Base-by-base conservation (phyloP, 75 land plant species). In the Selaginella tamariscina region DNA sequence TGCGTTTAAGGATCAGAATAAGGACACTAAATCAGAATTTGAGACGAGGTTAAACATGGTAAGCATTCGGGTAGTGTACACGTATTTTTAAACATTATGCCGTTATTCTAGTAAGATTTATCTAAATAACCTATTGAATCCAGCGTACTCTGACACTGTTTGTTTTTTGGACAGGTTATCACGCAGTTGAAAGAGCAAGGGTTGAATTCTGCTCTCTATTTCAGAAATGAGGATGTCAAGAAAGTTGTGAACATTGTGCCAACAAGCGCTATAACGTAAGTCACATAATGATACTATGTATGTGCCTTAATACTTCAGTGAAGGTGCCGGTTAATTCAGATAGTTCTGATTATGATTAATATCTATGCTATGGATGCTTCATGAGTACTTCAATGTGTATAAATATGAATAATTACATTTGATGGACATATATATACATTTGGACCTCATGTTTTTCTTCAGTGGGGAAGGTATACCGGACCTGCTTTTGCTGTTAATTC, bases 391-490 rank as follows among this genome's bases (percentile, higher is more conserved):
- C n/a, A n/a, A n/a, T n/a, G n/a, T n/a, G n/a, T n/a, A n/a, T n/a
- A n/a, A n/a, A n/a, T n/a, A n/a, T n/a, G n/a, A n/a, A n/a, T n/a
- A n/a, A n/a, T n/a, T n/a, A n/a, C n/a, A n/a, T n/a, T n/a, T n/a
- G n/a, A n/a, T n/a, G n/a, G n/a, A n/a, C 49, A 39, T 39, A 5
- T 39, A 5, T 56, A 8, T 33, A 2, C 63, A 44, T 2, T 39
- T 2, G 62, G 2, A 18, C 24, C 60, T 11, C 49, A 24, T 26
- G 33, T 26, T 29, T 49, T 67, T 49, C 55, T 30, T 54, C 77
- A 95, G 99, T 83, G 99, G 99, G n/a, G 99, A 95, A 68, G 99
- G 99, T 31, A 83, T 95, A 11, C 99, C 99, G 56, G 99, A 95
- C 71, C 68, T 95, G 31, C 74, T 95, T 31, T 67, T 90, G 72